phyloP scores from a whole-genome alignment of 768 basidiomycete species.

The Tulasnella sp. region DNA sequence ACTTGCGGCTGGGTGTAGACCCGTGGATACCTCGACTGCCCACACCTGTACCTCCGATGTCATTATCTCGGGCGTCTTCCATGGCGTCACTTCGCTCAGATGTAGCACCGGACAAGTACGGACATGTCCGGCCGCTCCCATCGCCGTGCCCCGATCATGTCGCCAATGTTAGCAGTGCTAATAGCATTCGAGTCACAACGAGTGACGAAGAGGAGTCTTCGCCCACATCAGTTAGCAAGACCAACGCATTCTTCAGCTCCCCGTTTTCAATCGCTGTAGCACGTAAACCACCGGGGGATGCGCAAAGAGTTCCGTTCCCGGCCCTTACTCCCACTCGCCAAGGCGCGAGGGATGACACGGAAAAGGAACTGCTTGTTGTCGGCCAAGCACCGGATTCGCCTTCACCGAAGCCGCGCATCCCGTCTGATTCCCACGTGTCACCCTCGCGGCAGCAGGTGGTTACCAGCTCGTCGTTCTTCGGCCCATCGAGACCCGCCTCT shows the following conservation, averaged over 20 bases:
- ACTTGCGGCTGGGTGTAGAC: slow-evolving; percentile 8
- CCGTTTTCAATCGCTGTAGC: slow-evolving; percentile 24
- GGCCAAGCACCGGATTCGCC: slow-evolving; percentile 18
- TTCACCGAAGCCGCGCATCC: slow-evolving; percentile 3
- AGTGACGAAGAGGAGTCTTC: slow-evolving; percentile 16
- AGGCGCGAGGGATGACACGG: slow-evolving; percentile 20
- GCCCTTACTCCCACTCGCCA: slow-evolving; percentile 24
- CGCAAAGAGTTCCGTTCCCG: slow-evolving; percentile 24
- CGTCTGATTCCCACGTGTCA: background rate
- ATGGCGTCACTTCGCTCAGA: slow-evolving; percentile 5
- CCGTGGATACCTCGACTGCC: slow-evolving; percentile 13
- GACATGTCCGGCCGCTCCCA: slow-evolving; percentile 6
- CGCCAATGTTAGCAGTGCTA: background rate
- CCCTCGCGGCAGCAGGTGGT: background rate
- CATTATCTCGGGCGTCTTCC: background rate
- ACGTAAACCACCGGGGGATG: slow-evolving; percentile 25
- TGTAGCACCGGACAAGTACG: background rate
- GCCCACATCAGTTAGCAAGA: slow-evolving; percentile 30
- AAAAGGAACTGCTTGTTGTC: slow-evolving; percentile 20
- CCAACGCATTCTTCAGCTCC: slow-evolving; percentile 32
- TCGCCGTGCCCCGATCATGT: slow-evolving; percentile 10
- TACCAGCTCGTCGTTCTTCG: slow-evolving; percentile 4
- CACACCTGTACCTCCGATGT: slow-evolving; percentile 5
- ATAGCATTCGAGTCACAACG: background rate
- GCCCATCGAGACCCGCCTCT: background rate